phyloP scores from a whole-genome alignment of 148 eudicot species.

The Rhododendron ovatum region DNA sequence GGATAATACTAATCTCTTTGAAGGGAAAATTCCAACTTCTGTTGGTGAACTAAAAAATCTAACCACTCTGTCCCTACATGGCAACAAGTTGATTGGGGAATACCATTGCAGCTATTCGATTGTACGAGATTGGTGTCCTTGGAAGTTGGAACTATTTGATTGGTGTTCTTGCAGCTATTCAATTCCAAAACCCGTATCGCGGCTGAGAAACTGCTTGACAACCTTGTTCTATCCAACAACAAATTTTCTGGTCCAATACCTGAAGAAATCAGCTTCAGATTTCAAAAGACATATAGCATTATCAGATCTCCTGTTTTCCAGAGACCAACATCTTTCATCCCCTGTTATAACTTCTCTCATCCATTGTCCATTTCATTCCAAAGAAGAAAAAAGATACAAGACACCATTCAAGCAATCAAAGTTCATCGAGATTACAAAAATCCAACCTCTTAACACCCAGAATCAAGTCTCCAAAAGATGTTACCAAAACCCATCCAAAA shows the following conservation, averaged over 20 bases:
- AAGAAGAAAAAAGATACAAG: too few relatives aligned
- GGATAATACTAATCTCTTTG: slow-evolving; percentile 54
- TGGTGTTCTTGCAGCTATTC: slow-evolving; percentile 22
- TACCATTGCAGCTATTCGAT: slow-evolving; percentile 55
- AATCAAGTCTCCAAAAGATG: too few relatives aligned
- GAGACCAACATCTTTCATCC: too few relatives aligned
- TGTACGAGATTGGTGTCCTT: slow-evolving; percentile 72
- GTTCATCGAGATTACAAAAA: too few relatives aligned
- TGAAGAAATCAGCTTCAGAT: slow-evolving; percentile 76
- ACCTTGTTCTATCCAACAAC: slow-evolving; percentile 64
- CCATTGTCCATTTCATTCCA: too few relatives aligned
- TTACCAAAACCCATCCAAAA: too few relatives aligned
- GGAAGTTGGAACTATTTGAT: slow-evolving; percentile 54
- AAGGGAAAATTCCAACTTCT: slow-evolving; percentile 63
- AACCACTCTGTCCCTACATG: slow-evolving; percentile 75
- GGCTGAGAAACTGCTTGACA: slow-evolving; percentile 59
- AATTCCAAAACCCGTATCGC: slow-evolving; percentile 59
- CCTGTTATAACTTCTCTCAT: too few relatives aligned
- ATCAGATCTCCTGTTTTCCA: slow-evolving; percentile 33
- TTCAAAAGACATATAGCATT: slow-evolving; percentile 50
- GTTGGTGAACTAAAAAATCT: slow-evolving; percentile 66
- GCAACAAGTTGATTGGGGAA: too few relatives aligned
- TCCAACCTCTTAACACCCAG: too few relatives aligned
- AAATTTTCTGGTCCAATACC: slow-evolving; percentile 72
- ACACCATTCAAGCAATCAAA: too few relatives aligned